Conservation (phyloP, 257 asterid species). For the Dorcoceras hygrometricum region DNA sequence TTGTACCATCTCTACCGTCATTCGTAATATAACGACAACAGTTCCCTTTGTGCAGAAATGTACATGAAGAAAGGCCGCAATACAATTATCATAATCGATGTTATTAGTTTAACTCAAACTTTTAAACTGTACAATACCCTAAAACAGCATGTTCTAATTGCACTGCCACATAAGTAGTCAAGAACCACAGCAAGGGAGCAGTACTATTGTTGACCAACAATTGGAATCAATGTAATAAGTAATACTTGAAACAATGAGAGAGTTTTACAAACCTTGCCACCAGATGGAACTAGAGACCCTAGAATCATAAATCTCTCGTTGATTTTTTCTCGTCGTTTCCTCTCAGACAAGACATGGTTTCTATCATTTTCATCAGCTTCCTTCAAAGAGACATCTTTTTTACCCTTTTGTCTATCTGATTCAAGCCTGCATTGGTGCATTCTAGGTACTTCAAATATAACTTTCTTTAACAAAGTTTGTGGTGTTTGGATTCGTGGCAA, state of each 20-base stretch:
- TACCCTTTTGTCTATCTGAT: constrained; percentile 33
- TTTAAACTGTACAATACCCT: not conserved
- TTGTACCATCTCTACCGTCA: not conserved
- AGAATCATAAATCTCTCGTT: constrained; percentile 71
- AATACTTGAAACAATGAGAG: not conserved
- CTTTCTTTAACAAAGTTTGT: constrained; percentile 72
- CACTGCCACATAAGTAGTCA: not conserved
- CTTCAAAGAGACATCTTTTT: constrained; percentile 35
- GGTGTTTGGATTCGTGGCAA: constrained; percentile 32
- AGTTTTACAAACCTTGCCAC: constrained; percentile 66
- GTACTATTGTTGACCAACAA: not conserved
- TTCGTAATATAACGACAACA: not conserved
- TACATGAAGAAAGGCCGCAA: not conserved
- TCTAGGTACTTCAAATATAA: constrained; percentile 61
- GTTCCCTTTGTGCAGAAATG: not conserved
- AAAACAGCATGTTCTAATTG: not conserved
- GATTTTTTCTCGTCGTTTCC: constrained; percentile 74
- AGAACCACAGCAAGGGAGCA: not conserved
- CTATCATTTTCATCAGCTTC: constrained; percentile 56
- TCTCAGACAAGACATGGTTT: constrained; percentile 68
- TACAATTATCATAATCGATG: not conserved
- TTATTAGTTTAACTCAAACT: not conserved
- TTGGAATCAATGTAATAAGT: not conserved
- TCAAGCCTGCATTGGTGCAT: constrained; percentile 47
- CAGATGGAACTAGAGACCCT: constrained; percentile 75